Evolutionary conservation across 2,329 filamentous ascomycete species (phyloP), one percentile per base, ranked within the genome.

Genomic region (Metarhizium guizhouense): DNA sequence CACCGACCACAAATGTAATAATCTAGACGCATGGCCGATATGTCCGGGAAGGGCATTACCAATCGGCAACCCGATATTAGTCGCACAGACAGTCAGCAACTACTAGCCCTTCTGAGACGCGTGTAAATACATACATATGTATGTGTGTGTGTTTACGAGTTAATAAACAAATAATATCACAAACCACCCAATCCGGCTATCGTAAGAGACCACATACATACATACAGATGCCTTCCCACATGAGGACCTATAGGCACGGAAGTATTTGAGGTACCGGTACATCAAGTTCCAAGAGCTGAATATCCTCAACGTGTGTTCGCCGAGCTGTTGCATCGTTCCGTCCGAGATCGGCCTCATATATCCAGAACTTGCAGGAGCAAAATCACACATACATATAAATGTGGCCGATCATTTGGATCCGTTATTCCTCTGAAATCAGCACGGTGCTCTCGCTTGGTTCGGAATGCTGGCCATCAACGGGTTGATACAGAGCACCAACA

Each of bases 381-480:
- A 40, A 13, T 11, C 38, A 40, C 6, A 34, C 32, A 8, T 11
- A 34, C 10, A 7, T 34, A 34, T 34, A 34, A 34, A 34, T 11
- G 6, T 34, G 10, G 32, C 32, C 10, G 7, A 34, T 34, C 32
- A 34, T 34, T 34, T 34, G 7, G 32, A 40, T 5, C 38, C 13
- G 11, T 56, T 59, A 64, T 57, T 62, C 61, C 45, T 58, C 56
- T 6, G 65, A 62, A 14, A 75, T 72, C 38, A 75, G 57, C n/a
- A 59, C 57, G 4, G 57, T 57, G 47, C 57, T 59, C 47, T 56
- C 51, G 42, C 53, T 59, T 47, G 53, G 42, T 3, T 54, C 55
- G 16, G 40, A 14, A 13, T 47, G 32, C 38, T 40, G 53, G 30
- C 40, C 32, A 11, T 30, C 50, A 36, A 18, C 43, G 16, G 45